phyloP scores from a whole-genome alignment of 2,329 filamentous ascomycete species.

The Penicillium sp. region DNA sequence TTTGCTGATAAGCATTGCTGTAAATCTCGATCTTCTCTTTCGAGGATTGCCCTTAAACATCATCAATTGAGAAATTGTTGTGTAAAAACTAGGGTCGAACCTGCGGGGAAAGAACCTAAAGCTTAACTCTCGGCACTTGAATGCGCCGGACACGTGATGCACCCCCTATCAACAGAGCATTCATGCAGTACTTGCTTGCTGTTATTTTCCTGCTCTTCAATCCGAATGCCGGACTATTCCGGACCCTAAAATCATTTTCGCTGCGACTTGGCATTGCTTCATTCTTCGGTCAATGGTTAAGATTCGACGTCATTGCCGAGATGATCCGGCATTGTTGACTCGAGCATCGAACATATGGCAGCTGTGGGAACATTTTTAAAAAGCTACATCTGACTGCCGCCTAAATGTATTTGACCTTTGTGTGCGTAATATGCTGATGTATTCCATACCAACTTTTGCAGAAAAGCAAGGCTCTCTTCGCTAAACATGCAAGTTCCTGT shows the following conservation, averaged over 20 bases:
- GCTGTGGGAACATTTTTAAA: not conserved
- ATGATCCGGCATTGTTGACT: not conserved
- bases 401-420: not conserved
- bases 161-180: too few relatives aligned
- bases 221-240: not conserved
- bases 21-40: too few relatives aligned
- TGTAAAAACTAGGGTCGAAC: too few relatives aligned
- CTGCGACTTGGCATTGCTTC: not conserved
- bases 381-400: not conserved
- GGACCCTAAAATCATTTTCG: not conserved
- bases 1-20: too few relatives aligned
- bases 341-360: not conserved
- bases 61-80: too few relatives aligned
- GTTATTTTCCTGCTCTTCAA: not conserved
- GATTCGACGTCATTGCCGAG: slow-evolving; percentile 2
- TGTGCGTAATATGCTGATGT: not conserved
- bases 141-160: too few relatives aligned
- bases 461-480: not conserved
- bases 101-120: too few relatives aligned
- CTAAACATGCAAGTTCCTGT: not conserved
- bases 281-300: not conserved
- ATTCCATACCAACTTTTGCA: too few relatives aligned
- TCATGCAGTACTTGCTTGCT: not conserved
- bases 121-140: too few relatives aligned
- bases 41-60: too few relatives aligned